Conservation (phyloP, 2,329 filamentous ascomycete species). For the Fusarium pseudograminearum region DNA sequence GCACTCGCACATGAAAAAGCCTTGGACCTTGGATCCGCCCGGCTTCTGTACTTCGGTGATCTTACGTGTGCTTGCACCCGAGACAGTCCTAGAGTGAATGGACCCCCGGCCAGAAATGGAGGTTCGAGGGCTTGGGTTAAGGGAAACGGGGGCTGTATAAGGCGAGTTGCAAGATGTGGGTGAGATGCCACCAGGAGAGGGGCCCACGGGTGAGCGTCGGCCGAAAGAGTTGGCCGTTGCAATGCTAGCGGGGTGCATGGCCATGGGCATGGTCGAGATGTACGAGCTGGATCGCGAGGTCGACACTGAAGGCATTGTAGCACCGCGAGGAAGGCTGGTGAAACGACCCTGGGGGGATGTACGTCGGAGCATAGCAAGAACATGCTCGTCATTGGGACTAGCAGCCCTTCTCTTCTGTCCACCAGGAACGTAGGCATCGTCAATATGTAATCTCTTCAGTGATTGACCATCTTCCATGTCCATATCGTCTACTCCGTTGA, state of each 20-base stretch:
- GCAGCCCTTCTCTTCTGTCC: conserved; percentile 69
- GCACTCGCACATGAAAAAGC: conserved; percentile 43
- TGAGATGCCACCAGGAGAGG: conserved; percentile 64
- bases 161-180: conserved; percentile 64
- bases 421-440: conserved; percentile 57
- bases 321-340: conserved; percentile 58
- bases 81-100: conserved; percentile 60
- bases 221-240: conserved; percentile 60
- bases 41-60: conserved; percentile 63
- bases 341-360: conserved; percentile 66
- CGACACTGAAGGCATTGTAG: conserved; percentile 58
- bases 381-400: conserved; percentile 64
- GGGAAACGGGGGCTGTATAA: conserved; percentile 61
- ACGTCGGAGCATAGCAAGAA: conserved; percentile 58
- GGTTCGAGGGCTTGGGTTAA: conserved; percentile 63
- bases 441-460: conserved; percentile 64
- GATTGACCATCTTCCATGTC: conserved; percentile 65
- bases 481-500: conserved; percentile 55
- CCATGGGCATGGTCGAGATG: conserved; percentile 59
- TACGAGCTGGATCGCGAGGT: conserved; percentile 62
- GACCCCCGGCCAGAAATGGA: conserved; percentile 57
- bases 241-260: conserved; percentile 54
- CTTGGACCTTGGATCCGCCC: conserved; percentile 65
- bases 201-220: conserved; percentile 59
- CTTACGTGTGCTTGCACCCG: conserved; percentile 64